A percentile compares a stretch with the other conserved stretches of the same genome.
Evolutionary conservation across 2,329 filamentous ascomycete genomes (phyloP).

Genomic region (Aspergillus candidus): DNA sequence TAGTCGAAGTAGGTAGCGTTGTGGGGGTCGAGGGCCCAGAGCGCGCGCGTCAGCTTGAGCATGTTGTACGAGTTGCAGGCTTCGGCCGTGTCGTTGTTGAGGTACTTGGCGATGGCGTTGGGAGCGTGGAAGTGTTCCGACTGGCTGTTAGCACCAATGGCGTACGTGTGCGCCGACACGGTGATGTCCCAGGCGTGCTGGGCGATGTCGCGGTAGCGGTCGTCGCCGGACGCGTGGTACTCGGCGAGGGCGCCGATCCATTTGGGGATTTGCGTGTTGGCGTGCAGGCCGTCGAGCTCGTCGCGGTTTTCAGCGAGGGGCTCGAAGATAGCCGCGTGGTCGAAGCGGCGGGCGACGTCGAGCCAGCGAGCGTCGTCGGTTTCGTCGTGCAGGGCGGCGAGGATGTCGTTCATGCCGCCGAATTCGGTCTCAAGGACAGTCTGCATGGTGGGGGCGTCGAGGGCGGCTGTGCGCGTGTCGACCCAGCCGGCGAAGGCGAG

Average conservation of each 20-base stretch:
- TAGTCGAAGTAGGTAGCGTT: slow-evolving; percentile 47
- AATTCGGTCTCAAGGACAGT: slow-evolving; percentile 46
- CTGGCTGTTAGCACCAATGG: slow-evolving; percentile 51
- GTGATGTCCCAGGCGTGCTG: slow-evolving; percentile 47
- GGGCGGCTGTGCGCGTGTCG: slow-evolving; percentile 40
- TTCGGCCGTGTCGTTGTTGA: slow-evolving; percentile 46
- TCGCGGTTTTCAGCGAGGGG: slow-evolving; percentile 45
- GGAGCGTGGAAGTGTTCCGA: slow-evolving; percentile 47
- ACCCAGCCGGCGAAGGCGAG: slow-evolving; percentile 46
- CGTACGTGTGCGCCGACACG: slow-evolving; percentile 45
- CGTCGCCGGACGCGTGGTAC: slow-evolving; percentile 44
- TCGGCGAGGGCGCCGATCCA: slow-evolving; percentile 48
- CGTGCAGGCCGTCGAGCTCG: slow-evolving; percentile 44
- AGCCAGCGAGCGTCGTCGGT: slow-evolving; percentile 45
- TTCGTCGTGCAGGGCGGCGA: slow-evolving; percentile 45
- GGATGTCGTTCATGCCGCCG: slow-evolving; percentile 50
- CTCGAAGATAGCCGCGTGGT: slow-evolving; percentile 45
- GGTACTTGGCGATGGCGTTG: slow-evolving; percentile 42
- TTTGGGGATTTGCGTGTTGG: slow-evolving; percentile 51
- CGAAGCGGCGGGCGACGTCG: slow-evolving; percentile 44
- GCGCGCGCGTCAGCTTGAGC: slow-evolving; percentile 50
- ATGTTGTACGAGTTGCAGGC: slow-evolving; percentile 54
- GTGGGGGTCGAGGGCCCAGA: slow-evolving; percentile 42
- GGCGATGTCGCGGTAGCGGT: slow-evolving; percentile 45
- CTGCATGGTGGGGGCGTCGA: slow-evolving; percentile 45